Base-by-base conservation (phyloP, 177 flowering plant genomes). In the Vitis hybrid region DNA sequence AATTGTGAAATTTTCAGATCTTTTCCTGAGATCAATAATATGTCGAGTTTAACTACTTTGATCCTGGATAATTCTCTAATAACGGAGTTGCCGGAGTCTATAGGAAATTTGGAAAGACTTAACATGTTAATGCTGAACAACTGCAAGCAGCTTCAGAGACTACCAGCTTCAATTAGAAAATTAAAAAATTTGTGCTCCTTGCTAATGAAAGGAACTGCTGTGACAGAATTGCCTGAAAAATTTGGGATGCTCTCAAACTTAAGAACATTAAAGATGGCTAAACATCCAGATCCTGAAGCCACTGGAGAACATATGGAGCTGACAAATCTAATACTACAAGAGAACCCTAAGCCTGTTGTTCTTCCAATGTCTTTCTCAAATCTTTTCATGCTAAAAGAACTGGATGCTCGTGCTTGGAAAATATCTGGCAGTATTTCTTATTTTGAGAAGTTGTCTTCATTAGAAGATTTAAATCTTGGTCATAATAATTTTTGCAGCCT, bases 371-470 rank as follows among this genome's bases (percentile, higher is more conserved):
- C 79, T 21, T 76, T 76, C 68, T 71, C 74, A 50, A 65, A 55
- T 57, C 82, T 81, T 22, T 66, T 72, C 22, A 65, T 56, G 0
- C 49, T 81, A 19, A 21, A 56, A 60, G 78, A 78, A 60, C 51
- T 81, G n/a, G 62, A 78, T 74, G 78, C 77, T n/a, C 74, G 63
- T 26, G 68, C 60, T 13, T 81, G 82, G 70, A 60, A 58, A 58
- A 66, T 81, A 49, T 62, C 79, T 29, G 77, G 80, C 3, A 60
- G 51, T 4, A 73, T 85, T 68, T 77, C 81, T 22, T 76, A 74
- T 62, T 84, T 85, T 57, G 81, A 75, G 70, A 73, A 80, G 71
- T 55, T 83, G 70, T 73, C 78, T 52, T 75, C 77, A 12, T 61
- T 83, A 33, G 78, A 78, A 64, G 56, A 12, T 52, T 52, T 83